Evolutionary conservation across 1,139 yeast genomes (phyloP).

Genomic region (Candida sp.): DNA sequence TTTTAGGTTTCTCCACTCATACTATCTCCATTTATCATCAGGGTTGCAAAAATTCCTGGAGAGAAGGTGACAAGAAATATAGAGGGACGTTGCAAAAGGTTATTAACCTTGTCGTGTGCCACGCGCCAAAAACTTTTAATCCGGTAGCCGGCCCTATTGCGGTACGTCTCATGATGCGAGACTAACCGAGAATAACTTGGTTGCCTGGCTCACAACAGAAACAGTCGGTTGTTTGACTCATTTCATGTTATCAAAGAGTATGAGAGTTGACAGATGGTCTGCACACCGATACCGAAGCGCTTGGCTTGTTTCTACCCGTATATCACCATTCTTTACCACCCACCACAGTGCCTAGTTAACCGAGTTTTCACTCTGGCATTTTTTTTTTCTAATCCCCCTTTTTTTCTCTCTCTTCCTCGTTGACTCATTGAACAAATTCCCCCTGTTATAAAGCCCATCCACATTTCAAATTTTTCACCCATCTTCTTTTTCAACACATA

Average conservation of each 20-base stretch:
- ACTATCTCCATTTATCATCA: too few relatives aligned
- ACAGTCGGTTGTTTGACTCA: background rate
- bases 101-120: background rate
- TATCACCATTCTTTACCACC: too few relatives aligned
- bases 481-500: background rate
- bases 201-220: background rate
- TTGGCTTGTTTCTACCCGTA: too few relatives aligned
- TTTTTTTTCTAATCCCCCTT: background rate
- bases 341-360: constrained; percentile 4
- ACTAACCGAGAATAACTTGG: background rate
- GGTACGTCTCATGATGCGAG: background rate
- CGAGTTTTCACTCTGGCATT: background rate
- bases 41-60: too few relatives aligned
- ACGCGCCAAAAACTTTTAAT: background rate
- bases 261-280: background rate
- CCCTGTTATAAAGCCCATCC: background rate
- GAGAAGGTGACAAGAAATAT: too few relatives aligned
- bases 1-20: too few relatives aligned
- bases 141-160: too few relatives aligned
- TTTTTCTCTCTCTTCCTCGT: background rate
- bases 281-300: background rate
- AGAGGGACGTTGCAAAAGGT: too few relatives aligned
- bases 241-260: too few relatives aligned
- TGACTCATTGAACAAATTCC: constrained; percentile 8
- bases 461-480: background rate